Evolutionary conservation across 352 stramenopile genomes (phyloP), one percentile per base, ranked within the genome.

Genomic region (Ochromonadaceae sp.): DNA sequence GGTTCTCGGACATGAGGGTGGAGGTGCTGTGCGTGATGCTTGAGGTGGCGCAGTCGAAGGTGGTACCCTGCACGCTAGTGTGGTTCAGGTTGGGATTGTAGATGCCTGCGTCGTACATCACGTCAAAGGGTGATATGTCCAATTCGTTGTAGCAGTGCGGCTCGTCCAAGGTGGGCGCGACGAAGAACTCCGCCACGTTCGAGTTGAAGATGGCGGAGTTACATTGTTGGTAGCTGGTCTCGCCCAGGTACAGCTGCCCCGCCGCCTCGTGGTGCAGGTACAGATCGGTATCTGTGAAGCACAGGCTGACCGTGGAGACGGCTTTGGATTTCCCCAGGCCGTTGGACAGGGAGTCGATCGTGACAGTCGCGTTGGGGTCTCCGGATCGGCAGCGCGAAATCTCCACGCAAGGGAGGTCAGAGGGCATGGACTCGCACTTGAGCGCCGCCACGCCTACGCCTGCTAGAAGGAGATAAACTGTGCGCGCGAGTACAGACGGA

Each of bases 41-140:
- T 40, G 39, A 52, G 2, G 34, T 34, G 20, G 12, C 9, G 41
- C 55, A 63, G 5, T 47, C 38, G 17, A 63, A 42, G 15, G 28
- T 2, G 26, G 22, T 22, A 34, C 26, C 26, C 12, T 30, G 10
- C 20, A 63, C 38, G 41, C 55, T 42, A 52, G 55, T 34, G 22
- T 49, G 55, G 31, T 63, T 63, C 55, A 63, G 41, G 28, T 63
- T 52, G 20, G 55, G 55, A 63, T 55, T 53, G 26, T 50, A 47
- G 7, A 63, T 63, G 14, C 38, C 55, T 39, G 36, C 7, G 26
- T 63, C 55, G 41, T 40, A 63, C 2, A 63, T 63, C 7, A 5
- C 22, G 39, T 63, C 52, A 50, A 12, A 32, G 31, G 55, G 55
- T 41, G 20, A 38, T 12, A 28, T 50, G 52, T 63, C 55, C 36